Evolutionary conservation across 257 asterid genomes (phyloP).

Genomic region (Orobanche coerulescens): DNA sequence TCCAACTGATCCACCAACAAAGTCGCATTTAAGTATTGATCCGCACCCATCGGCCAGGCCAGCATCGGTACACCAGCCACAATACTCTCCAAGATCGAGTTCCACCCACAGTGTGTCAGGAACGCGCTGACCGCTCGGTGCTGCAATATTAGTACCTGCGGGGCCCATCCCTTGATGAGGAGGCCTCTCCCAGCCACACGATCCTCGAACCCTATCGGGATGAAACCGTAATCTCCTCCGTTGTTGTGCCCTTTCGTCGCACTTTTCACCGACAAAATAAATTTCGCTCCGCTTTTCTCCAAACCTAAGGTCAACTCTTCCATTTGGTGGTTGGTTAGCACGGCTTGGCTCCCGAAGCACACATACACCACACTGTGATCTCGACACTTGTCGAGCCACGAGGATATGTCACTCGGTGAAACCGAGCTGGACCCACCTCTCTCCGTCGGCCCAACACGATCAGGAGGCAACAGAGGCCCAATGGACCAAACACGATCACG

Average conservation of each 20-base stretch:
- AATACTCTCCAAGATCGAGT: constrained; percentile 48
- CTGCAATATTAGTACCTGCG: constrained; percentile 50
- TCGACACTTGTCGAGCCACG: constrained; percentile 54
- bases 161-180: constrained; percentile 69
- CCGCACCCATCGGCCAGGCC: constrained; percentile 87
- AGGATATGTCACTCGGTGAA: constrained; percentile 14
- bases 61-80: constrained; percentile 56
- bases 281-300: constrained; percentile 51
- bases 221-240: constrained; percentile 28
- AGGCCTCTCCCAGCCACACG: constrained; percentile 55
- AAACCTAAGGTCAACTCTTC: constrained; percentile 33
- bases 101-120: constrained; percentile 78
- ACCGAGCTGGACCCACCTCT: constrained; percentile 45
- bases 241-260: constrained; percentile 45
- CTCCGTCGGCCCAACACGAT: constrained; percentile 22
- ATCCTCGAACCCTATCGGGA: constrained; percentile 62
- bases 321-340: constrained; percentile 56
- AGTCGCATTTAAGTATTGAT: constrained; percentile 51
- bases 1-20: constrained; percentile 49
- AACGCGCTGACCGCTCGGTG: constrained; percentile 40
- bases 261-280: constrained; percentile 43
- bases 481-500: constrained; percentile 53
- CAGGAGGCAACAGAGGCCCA: constrained; percentile 55
- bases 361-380: constrained; percentile 47
- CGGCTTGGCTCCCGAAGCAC: constrained; percentile 78